Percentiles rank a stretch among this genome's conserved stretches.
Evolutionary conservation across 345 rosid genomes (phyloP).

Genomic region (Camelina laxa): DNA sequence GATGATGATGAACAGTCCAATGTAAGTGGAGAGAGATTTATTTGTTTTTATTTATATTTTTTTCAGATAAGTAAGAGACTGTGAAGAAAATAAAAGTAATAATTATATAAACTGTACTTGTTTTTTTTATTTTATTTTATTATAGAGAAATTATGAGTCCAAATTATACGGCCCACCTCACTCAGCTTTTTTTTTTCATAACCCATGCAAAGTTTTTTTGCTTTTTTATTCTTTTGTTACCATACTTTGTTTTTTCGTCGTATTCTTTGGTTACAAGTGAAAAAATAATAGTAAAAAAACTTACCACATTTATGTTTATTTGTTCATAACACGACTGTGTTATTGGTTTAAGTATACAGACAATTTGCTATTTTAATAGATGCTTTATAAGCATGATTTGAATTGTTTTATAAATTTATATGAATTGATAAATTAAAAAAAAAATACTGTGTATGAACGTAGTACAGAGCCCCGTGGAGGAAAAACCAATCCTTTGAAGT

Average conservation of each 20-base stretch:
- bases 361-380: neutral
- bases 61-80: conserved; percentile 17
- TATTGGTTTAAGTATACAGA: neutral
- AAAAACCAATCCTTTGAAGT: too few relatives aligned
- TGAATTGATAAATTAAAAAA: too few relatives aligned
- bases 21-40: conserved; percentile 39
- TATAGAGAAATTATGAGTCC: conserved; percentile 16
- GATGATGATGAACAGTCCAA: conserved; percentile 36
- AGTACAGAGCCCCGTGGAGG: too few relatives aligned
- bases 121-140: neutral
- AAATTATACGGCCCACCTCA: conserved; percentile 35
- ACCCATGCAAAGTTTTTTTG: conserved; percentile 17
- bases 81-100: neutral
- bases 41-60: neutral
- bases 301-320: neutral
- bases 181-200: conserved; percentile 1
- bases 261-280: conserved; percentile 14
- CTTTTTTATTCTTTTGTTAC: conserved; percentile 16
- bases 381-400: too few relatives aligned
- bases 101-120: too few relatives aligned
- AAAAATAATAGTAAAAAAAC: neutral
- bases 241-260: conserved; percentile 5
- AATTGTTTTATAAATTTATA: too few relatives aligned
- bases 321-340: neutral
- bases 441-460: too few relatives aligned